A percentile compares a stretch with the other conserved stretches of the same genome.
Conservation (phyloP, 202 grass and related monocot genomes). For the Zizania palustris region DNA sequence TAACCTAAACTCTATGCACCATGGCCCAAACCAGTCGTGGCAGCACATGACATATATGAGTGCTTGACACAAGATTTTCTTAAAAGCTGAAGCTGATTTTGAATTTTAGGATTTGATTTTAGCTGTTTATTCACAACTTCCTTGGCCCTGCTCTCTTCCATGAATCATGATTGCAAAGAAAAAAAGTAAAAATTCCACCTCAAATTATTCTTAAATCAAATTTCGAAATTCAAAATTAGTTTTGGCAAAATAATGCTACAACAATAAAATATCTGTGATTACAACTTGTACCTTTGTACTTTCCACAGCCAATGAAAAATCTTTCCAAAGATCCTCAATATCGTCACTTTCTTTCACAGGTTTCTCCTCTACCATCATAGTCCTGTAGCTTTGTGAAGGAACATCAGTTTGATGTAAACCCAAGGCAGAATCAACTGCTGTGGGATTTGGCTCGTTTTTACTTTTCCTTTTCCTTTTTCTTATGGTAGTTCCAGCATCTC, state of each 20-base stretch:
- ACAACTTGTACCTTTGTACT: slow-evolving; percentile 69
- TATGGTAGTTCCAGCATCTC: slow-evolving; percentile 31
- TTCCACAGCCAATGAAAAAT: slow-evolving; percentile 86
- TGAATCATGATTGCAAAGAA: no score
- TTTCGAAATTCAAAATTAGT: no score
- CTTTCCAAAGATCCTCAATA: slow-evolving; percentile 89
- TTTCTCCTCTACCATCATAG: slow-evolving; percentile 53
- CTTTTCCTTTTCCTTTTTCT: slow-evolving; percentile 47
- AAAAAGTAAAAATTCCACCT: no score
- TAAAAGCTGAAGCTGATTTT: no score
- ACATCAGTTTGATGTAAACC: slow-evolving; percentile 18
- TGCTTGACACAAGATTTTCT: no score
- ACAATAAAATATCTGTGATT: slow-evolving; percentile 29
- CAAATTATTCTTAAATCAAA: no score
- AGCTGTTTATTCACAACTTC: no score
- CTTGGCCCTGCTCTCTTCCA: no score
- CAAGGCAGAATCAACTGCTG: slow-evolving; percentile 3
- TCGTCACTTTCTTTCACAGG: slow-evolving; percentile 61
- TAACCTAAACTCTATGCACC: no score
- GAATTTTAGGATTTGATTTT: no score
- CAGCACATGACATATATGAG: no score
- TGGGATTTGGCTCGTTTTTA: background rate
- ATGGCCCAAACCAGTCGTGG: no score
- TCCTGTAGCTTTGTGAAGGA: slow-evolving; percentile 38
- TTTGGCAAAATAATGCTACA: background rate